Conservation (phyloP, 1,284 basidiomycete genomes). For the Ceratobasidium sp. region DNA sequence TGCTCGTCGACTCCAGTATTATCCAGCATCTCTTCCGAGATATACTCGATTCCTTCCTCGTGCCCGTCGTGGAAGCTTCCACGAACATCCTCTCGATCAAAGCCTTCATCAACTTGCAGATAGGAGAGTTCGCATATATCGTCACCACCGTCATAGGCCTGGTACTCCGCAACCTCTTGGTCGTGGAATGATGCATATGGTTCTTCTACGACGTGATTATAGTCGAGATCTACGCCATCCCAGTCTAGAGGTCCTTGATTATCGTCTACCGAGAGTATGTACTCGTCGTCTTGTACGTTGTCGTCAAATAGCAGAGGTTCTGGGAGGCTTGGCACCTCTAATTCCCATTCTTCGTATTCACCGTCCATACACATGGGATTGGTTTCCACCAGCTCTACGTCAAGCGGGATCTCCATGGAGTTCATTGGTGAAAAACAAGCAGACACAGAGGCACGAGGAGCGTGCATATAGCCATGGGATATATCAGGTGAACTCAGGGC, state of each 20-base stretch:
- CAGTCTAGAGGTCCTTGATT: too few species aligned
- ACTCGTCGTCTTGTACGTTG: not conserved
- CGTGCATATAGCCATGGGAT: too few species aligned
- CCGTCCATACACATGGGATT: not conserved
- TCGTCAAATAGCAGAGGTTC: not conserved
- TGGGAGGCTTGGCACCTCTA: not conserved
- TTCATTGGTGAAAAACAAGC: not conserved
- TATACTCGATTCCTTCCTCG: not conserved
- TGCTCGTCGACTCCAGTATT: not conserved
- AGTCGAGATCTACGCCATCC: too few species aligned
- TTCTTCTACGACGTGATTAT: too few species aligned
- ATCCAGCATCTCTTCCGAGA: not conserved
- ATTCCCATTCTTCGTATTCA: not conserved
- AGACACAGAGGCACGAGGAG: too few species aligned
- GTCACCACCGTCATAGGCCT: too few species aligned
- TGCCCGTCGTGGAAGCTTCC: not conserved
- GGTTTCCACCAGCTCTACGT: not conserved
- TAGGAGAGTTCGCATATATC: too few species aligned
- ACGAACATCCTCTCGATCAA: not conserved
- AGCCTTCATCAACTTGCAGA: not conserved
- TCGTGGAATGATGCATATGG: too few species aligned
- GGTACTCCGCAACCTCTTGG: too few species aligned
- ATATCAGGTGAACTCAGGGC: too few species aligned
- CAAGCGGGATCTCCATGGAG: not conserved
- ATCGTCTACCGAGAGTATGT: too few species aligned